Evolutionary conservation across 805 yeast genomes (phyloP).

Genomic region (Suhomyces xylopsoci): DNA sequence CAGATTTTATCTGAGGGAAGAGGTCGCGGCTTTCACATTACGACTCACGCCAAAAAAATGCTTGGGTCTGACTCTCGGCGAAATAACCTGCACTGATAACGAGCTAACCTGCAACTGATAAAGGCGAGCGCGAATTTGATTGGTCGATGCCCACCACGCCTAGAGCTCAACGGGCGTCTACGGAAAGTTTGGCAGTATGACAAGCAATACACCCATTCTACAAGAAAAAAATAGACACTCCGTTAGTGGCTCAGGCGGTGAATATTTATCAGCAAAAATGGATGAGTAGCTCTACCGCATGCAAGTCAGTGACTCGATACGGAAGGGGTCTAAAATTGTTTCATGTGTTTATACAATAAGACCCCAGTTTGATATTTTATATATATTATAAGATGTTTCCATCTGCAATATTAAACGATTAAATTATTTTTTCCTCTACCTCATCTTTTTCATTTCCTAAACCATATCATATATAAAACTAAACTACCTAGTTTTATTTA

Average conservation of each 20-base stretch:
- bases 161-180: background rate
- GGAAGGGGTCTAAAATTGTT: background rate
- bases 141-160: background rate
- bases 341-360: background rate
- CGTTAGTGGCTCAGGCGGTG: background rate
- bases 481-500: background rate
- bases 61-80: background rate
- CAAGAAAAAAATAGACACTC: background rate
- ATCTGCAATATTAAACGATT: background rate
- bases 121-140: slow-evolving; percentile 2
- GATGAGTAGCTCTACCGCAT: background rate
- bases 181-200: background rate
- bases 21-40: background rate
- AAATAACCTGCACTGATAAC: slow-evolving; percentile 4
- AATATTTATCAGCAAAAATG: background rate
- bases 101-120: slow-evolving; percentile 3
- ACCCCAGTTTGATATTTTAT: background rate
- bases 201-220: background rate
- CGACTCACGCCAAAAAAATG: background rate
- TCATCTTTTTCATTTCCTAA: background rate
- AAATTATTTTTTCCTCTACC: background rate
- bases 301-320: background rate
- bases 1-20: background rate
- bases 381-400: background rate
- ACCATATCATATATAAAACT: background rate